Base-by-base conservation (phyloP, 192 early-diverging fungal species). In the Coemansia reversa region DNA sequence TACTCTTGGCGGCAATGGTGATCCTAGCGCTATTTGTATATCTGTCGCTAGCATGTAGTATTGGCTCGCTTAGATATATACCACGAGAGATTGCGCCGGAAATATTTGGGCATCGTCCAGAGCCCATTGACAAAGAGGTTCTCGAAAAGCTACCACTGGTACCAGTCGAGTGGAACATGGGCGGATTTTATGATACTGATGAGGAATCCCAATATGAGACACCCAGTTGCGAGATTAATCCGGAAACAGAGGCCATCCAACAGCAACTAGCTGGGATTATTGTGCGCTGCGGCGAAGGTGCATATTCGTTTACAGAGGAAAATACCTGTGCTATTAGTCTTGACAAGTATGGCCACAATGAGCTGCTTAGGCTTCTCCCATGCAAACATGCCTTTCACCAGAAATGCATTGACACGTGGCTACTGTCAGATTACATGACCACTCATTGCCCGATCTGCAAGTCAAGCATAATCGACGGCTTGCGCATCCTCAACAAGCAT, bases 371-470 rank as follows among this genome's bases (percentile, higher is more conserved):
- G 45, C 74, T 86, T 55, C 79, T 92, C 55, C 84, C 81, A 61
- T 93, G 92, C 67, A 81, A 70, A 18, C 92, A 94, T 63, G 89
- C 90, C 58, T 94, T 94, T 63, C 92, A 94, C 70, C 83, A 82
- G 49, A 76, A 86, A 8, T 94, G 92, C 65, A 88, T 92, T 11
- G 86, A 90, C 62, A 77, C 87, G 48, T 94, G 92, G 92, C 72
- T 94, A 57, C 66, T 89, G 12, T 84, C 86, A 20, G 85, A 88
- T 50, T 28, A 76, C n/a, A 69, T 89, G 51, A 90, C 90, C 55
- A 76, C 81, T 29, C 85, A 83, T 48, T 94, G 92, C 68, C 92
- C 92, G 7, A 74, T 92, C 20, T 94, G 92, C 70, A 89, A 90
- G 55, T 78, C 82, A 22, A 85, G 84, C 20, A 71, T 80, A 18